Evolutionary conservation across 768 basidiomycete species (phyloP), one percentile per base, ranked within the genome.

Genomic region (Tulasnella sp.): DNA sequence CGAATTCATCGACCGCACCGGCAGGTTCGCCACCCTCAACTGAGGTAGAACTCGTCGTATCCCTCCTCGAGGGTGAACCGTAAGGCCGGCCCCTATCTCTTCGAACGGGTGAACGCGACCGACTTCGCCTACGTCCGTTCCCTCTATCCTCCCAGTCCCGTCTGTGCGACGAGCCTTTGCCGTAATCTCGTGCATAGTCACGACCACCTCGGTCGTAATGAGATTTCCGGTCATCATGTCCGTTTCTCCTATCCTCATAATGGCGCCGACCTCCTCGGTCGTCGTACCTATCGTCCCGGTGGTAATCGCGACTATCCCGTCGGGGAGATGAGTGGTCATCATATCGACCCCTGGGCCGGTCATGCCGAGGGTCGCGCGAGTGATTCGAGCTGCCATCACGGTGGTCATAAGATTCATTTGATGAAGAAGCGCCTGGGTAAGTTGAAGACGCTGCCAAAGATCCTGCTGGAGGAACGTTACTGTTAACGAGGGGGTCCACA

Each of bases 161-260:
- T 29, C 52, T 54, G n/a, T 32, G 45, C 45, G 45, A 48, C 27
- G 45, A 7, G 9, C 45, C 45, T 7, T 32, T 25, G 14, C 37
- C 52, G 25, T 53, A 39, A 21, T 40, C 52, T 40, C 52, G 52
- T 21, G 29, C 52, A 15, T 53, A 36, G 5, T 36, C 29, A 21
- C 52, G 29, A 27, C 52, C 39, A 19, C 52, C 52, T 15, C 52
- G 55, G 11, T 19, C 9, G 76, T 51, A 86, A 88, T 49, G 85
- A 82, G 70, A 83, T 84, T 59, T 68, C 73, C 67, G 79, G 74
- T 62, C 70, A 69, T 68, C 75, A 74, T 55, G 68, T 65, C 53
- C 71, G 70, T 60, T 74, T 59, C 70, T 54, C 72, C 73, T 61
- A 56, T 21, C 70, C 64, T 25, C 45, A 27, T 19, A 12, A 17